A percentile compares a stretch with the other conserved stretches of the same genome.
These are phyloP conservation scores for Cryptococcus sp. DNA, from an alignment of 1,284 basidiomycete genomes.

Conservation along the genomic window DNA sequence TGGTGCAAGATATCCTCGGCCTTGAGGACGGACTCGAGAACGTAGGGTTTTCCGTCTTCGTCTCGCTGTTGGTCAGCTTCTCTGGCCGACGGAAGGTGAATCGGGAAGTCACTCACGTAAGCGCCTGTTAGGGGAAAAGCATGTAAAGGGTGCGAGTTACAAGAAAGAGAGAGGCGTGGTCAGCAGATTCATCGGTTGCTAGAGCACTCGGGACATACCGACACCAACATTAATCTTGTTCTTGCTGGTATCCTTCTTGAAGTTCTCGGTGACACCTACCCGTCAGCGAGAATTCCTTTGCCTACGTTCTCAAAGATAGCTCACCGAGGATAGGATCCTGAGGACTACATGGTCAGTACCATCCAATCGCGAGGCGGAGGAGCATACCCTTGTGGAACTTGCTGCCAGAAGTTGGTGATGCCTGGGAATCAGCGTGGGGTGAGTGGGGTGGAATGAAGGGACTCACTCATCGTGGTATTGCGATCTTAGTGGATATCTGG, in stretches of 20 bases:
- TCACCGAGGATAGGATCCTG: slow-evolving; percentile 35
- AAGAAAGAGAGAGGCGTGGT: background rate
- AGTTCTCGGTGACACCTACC: slow-evolving; percentile 33
- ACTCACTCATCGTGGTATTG: background rate
- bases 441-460: too few species aligned
- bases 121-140: slow-evolving; percentile 17
- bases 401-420: slow-evolving; percentile 32
- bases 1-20: slow-evolving; percentile 58
- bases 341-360: slow-evolving; percentile 9
- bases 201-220: slow-evolving; percentile 51
- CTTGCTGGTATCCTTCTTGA: slow-evolving; percentile 77
- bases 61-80: slow-evolving; percentile 65
- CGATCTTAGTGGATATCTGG: too few species aligned
- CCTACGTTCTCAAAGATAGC: background rate
- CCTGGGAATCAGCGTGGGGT: slow-evolving; percentile 5
- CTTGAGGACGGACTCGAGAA: slow-evolving; percentile 84
- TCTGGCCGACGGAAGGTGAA: background rate
- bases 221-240: slow-evolving; percentile 96
- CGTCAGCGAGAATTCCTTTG: background rate
- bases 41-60: slow-evolving; percentile 90
- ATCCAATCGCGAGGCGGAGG: background rate
- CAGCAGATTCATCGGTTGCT: too few species aligned
- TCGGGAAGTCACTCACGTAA: slow-evolving; percentile 24
- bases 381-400: slow-evolving; percentile 30
- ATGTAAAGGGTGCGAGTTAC: background rate